Conservation (phyloP, 257 asterid species). For the Jacaranda mimosifolia region DNA sequence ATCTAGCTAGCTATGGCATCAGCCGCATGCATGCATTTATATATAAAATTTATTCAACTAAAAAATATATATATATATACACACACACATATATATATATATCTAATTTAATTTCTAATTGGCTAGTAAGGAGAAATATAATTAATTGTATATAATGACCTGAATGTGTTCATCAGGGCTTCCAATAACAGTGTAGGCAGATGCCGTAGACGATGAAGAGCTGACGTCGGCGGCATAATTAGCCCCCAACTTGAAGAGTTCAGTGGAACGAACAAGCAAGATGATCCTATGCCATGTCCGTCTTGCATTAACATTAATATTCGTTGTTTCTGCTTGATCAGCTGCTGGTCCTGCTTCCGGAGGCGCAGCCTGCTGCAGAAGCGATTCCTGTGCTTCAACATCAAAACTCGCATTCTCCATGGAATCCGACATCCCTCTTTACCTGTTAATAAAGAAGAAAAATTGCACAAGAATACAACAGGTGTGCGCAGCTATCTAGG, state of each 20-base stretch:
- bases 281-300: not conserved
- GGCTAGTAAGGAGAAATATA: too few relatives aligned
- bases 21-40: too few relatives aligned
- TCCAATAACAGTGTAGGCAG: not conserved
- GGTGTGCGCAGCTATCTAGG: too few relatives aligned
- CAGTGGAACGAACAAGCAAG: constrained; percentile 27
- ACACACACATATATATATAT: too few relatives aligned
- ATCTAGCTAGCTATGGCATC: too few relatives aligned
- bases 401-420: constrained; percentile 17
- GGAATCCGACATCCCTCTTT: constrained; percentile 28
- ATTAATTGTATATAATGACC: not conserved
- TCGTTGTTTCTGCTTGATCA: not conserved
- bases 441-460: not conserved
- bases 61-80: too few relatives aligned
- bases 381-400: constrained; percentile 42
- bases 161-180: not conserved
- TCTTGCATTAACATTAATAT: not conserved
- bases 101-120: too few relatives aligned
- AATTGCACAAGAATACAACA: too few relatives aligned
- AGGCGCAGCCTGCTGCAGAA: not conserved
- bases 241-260: constrained; percentile 28
- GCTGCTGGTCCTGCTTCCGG: not conserved
- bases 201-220: not conserved
- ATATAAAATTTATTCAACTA: too few relatives aligned
- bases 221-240: not conserved